Evolutionary conservation across 106 monocot species (phyloP).

Genomic region (Dendrobium huoshanense): DNA sequence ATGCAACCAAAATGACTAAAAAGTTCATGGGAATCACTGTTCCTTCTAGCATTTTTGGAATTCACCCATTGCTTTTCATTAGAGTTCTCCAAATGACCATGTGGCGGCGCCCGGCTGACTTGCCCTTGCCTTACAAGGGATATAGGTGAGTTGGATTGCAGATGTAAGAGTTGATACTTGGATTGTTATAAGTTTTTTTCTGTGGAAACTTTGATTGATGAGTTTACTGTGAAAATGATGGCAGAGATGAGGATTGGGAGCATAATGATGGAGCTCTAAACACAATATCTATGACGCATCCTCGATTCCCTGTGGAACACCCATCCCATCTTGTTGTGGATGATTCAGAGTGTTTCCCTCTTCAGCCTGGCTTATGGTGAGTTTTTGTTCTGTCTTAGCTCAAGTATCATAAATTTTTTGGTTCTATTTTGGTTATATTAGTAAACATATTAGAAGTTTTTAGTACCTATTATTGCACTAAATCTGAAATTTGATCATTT

Average conservation of each 20-base stretch:
- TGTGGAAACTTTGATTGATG: neutral
- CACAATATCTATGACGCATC: slow-evolving; percentile 74
- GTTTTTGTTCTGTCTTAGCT: slow-evolving; percentile 8
- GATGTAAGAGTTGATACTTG: neutral
- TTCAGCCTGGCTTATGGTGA: slow-evolving; percentile 66
- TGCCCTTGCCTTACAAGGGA: slow-evolving; percentile 76
- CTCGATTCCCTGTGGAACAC: slow-evolving; percentile 56
- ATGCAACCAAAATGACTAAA: slow-evolving; percentile 81
- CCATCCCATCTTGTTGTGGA: slow-evolving; percentile 51
- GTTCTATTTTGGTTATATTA: no score
- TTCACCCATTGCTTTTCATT: slow-evolving; percentile 83
- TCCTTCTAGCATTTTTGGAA: slow-evolving; percentile 67
- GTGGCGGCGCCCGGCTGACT: slow-evolving; percentile 50
- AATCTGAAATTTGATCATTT: no score
- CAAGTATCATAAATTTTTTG: no score
- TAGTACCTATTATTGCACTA: no score
- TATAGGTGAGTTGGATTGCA: slow-evolving; percentile 51
- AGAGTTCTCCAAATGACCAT: slow-evolving; percentile 84
- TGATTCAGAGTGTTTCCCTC: slow-evolving; percentile 51
- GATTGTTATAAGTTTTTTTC: neutral
- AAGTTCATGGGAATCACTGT: slow-evolving; percentile 67
- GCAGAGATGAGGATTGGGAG: slow-evolving; percentile 77
- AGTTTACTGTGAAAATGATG: neutral
- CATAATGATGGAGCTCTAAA: slow-evolving; percentile 83
- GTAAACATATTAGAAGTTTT: no score